Evolutionary conservation across 1,284 basidiomycete genomes (phyloP), one percentile per base, ranked within the genome.

Genomic region (Trichosporon faecale): DNA sequence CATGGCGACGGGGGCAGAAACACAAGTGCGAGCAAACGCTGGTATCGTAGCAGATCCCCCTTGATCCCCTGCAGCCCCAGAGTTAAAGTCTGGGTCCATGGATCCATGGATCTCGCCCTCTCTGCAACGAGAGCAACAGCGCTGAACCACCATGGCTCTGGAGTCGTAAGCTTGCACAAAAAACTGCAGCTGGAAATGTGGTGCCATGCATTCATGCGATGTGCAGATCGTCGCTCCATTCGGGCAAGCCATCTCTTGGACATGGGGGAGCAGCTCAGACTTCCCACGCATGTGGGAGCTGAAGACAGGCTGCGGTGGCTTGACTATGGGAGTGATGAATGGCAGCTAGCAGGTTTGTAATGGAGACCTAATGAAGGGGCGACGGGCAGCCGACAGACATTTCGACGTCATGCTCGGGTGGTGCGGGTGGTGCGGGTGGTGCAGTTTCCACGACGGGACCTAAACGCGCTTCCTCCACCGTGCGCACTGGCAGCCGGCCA

Each of bases 221-320:
- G 37, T 14, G 4, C 11, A 11, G 37, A 40, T 40, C 37, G 14
- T 14, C 14, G 33, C 37, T 49, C 6, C 46, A n/a, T 21, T 49
- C n/a, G 46, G 11, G 40, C 46, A 3, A 49, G 46, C 46, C 46
- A 49, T 49, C 46, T 49, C 46, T 4, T 7, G 9, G 46, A 9
- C 46, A 21, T n/a, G n/a, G n/a, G n/a, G n/a, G n/a, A n/a, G n/a
- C 46, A 49, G 33, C 3, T 7, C 6, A 49, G 46, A 8, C 46
- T 49, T 49, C 46, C 46, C 46, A 49, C 46, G 46, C n/a, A 49
- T n/a, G 46, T 49, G 46, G n/a, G 44, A 46, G 44, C 44, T 46
- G 16, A 21, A n/a, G 16, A 12, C 16, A 2, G 44, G n/a, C 44
- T 46, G 44, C 44, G 44, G 18, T n/a, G 44, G 18, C 44, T 46